Evolutionary conservation across 345 rosid genomes (phyloP).

Genomic region (Eucalyptus erythrocorys): DNA sequence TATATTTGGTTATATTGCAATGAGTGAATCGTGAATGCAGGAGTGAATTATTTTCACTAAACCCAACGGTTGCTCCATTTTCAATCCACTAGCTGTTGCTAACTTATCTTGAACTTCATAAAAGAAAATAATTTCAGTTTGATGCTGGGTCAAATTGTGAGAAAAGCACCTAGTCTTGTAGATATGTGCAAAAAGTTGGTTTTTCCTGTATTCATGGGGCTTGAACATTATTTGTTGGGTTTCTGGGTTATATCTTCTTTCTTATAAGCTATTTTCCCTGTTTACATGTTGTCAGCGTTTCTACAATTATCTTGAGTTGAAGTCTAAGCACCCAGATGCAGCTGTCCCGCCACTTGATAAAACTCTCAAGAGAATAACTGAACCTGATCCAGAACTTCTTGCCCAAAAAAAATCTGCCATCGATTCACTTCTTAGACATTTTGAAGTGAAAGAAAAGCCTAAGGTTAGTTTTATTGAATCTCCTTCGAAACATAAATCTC

Average conservation of each 20-base stretch:
- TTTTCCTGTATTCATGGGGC: background rate
- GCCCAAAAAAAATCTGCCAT: conserved; percentile 33
- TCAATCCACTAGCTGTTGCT: background rate
- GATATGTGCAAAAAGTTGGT: background rate
- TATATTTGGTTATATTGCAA: background rate
- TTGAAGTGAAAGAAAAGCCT: conserved; percentile 70
- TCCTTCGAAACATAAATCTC: background rate
- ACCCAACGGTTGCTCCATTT: background rate
- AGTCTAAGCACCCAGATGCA: conserved; percentile 61
- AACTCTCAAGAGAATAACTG: conserved; percentile 57
- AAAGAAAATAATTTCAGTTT: background rate
- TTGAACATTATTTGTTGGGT: background rate
- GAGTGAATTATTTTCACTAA: background rate
- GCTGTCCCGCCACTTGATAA: conserved; percentile 68
- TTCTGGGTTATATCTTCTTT: background rate
- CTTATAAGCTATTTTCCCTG: background rate
- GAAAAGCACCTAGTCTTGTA: background rate
- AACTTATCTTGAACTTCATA: background rate
- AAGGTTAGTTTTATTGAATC: conserved; percentile 30
- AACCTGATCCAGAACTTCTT: conserved; percentile 53
- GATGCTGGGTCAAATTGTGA: background rate
- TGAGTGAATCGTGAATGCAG: background rate
- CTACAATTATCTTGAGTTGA: conserved; percentile 64
- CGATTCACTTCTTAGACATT: conserved; percentile 32
- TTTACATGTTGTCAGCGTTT: conserved; percentile 40